Percentiles rank a stretch among this genome's conserved stretches.
These are phyloP conservation scores for Hypocrella siamensis DNA, from an alignment of 2,329 filamentous ascomycete genomes.

Conservation along the genomic window DNA sequence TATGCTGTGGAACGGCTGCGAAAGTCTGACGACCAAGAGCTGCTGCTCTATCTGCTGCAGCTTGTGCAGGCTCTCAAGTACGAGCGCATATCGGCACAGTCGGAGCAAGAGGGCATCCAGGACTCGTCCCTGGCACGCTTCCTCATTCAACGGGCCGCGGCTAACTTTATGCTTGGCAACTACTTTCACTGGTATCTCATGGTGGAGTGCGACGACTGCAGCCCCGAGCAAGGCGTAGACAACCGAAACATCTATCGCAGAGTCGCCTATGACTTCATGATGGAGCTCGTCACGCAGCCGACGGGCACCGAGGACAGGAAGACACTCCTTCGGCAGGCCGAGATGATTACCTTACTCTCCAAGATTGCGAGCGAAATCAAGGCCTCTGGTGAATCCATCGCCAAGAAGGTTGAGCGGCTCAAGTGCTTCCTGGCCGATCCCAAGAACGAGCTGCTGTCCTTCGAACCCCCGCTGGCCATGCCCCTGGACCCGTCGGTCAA, in stretches of 20 bases:
- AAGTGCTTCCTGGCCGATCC: conserved; percentile 77
- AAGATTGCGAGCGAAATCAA: conserved; percentile 85
- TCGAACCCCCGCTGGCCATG: conserved; percentile 76
- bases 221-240: conserved; percentile 55
- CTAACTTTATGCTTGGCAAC: conserved; percentile 82
- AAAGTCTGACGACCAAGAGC: conserved; percentile 83
- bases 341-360: conserved; percentile 73
- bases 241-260: conserved; percentile 80
- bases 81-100: conserved; percentile 55
- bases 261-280: conserved; percentile 94
- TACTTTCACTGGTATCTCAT: conserved; percentile 98
- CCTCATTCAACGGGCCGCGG: conserved; percentile 71
- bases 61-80: conserved; percentile 94
- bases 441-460: conserved; percentile 70
- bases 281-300: conserved; percentile 57
- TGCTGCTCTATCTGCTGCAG: conserved; percentile 82
- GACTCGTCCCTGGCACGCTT: conserved; percentile 84
- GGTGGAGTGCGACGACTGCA: conserved; percentile 85
- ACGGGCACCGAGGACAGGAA: conserved; percentile 60
- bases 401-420: conserved; percentile 67
- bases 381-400: conserved; percentile 59
- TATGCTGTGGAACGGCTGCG: conserved; percentile 86
- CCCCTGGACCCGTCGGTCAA: conserved; percentile 75
- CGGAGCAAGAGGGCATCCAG: conserved; percentile 38
- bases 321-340: conserved; percentile 70